Evolutionary conservation across 129 eudicot species (phyloP).

Genomic region (Flaveria brownii): DNA sequence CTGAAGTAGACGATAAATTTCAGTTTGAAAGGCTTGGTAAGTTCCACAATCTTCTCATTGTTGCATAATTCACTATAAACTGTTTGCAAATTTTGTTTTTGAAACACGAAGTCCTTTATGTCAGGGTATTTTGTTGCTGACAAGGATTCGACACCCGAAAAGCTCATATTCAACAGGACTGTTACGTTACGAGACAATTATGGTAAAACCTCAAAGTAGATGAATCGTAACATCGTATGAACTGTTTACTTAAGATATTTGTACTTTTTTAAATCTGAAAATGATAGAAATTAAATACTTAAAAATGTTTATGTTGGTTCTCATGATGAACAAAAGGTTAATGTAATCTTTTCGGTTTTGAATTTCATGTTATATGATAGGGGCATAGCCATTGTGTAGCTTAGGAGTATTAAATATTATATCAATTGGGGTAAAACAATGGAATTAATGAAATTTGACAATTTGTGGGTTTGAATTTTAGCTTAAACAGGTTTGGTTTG

Average conservation of each 20-base stretch:
- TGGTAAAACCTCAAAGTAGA: constrained; percentile 64
- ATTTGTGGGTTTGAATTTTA: too few relatives aligned
- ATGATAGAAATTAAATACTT: not conserved
- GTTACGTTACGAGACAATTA: constrained; percentile 78
- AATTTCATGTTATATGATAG: not conserved
- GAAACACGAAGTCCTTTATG: not conserved
- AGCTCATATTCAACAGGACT: constrained; percentile 76
- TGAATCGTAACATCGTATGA: not conserved
- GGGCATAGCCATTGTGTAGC: too few relatives aligned
- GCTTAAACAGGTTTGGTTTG: too few relatives aligned
- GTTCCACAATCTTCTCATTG: constrained; percentile 19
- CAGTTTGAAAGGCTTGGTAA: constrained; percentile 97
- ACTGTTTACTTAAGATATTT: not conserved
- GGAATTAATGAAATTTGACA: not conserved
- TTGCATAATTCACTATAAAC: not conserved
- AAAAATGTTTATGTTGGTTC: not conserved
- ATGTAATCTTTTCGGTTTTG: not conserved
- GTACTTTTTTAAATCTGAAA: not conserved
- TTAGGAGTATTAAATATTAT: too few relatives aligned
- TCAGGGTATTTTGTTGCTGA: constrained; percentile 77
- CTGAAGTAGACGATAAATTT: constrained; percentile 70
- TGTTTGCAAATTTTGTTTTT: not conserved
- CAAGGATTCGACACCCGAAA: constrained; percentile 71
- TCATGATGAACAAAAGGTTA: not conserved
- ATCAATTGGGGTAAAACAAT: too few relatives aligned